Conservation (phyloP, 805 yeast species). For the Candida yuanshanica region DNA sequence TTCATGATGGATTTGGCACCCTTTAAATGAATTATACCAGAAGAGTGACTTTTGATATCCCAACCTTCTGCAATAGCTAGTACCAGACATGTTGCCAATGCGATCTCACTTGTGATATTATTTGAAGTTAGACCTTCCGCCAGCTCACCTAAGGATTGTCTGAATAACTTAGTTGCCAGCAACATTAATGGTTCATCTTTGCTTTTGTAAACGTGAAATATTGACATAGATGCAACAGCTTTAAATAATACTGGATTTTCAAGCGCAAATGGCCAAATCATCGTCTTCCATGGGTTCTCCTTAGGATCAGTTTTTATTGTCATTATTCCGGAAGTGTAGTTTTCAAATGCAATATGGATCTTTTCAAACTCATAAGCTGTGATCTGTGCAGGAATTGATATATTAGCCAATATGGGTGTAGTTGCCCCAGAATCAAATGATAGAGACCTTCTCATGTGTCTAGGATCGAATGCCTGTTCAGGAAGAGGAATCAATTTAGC, state of each 20-base stretch:
- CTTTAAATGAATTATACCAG: constrained; percentile 63
- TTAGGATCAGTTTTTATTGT: constrained; percentile 58
- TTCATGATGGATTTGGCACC: constrained; percentile 61
- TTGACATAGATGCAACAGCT: constrained; percentile 62
- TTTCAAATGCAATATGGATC: constrained; percentile 33
- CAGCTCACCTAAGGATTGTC: constrained; percentile 49
- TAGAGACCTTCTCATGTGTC: background rate
- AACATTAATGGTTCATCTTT: constrained; percentile 1
- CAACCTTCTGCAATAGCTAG: constrained; percentile 63
- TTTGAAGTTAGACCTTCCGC: constrained; percentile 47
- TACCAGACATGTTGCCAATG: constrained; percentile 57
- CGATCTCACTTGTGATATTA: constrained; percentile 56
- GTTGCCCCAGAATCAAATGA: background rate
- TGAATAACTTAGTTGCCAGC: constrained; percentile 34
- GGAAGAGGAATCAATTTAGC: background rate
- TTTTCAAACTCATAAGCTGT: constrained; percentile 9
- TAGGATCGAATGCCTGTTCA: background rate
- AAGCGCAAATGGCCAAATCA: constrained; percentile 51
- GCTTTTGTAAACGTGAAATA: constrained; percentile 34
- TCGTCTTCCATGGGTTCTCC: constrained; percentile 64
- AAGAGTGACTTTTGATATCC: constrained; percentile 55
- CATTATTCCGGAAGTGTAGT: constrained; percentile 47
- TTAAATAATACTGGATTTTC: constrained; percentile 52
- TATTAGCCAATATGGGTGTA: background rate
- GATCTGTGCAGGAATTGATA: background rate